These are phyloP conservation scores for Drosera capensis DNA, from an alignment of 148 eudicot genomes.

Conservation along the genomic window DNA sequence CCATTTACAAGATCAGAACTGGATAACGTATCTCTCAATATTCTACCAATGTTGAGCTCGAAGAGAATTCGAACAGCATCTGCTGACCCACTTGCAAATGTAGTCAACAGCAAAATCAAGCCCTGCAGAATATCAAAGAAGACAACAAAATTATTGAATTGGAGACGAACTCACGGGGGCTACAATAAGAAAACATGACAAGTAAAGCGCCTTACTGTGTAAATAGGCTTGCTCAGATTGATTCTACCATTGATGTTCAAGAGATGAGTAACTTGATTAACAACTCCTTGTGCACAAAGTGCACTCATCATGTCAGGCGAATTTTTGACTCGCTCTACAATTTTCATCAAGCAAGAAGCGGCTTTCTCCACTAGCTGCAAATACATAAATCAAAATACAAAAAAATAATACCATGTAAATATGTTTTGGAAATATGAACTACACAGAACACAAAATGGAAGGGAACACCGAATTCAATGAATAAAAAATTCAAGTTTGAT, in stretches of 20 bases:
- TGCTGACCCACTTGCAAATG: constrained; percentile 68
- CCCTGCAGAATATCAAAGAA: constrained; percentile 25
- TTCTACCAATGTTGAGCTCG: constrained; percentile 59
- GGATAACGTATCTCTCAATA: constrained; percentile 48
- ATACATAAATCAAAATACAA: constrained; percentile 3
- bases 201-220: constrained; percentile 33
- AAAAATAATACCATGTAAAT: neutral
- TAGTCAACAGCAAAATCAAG: constrained; percentile 61
- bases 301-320: constrained; percentile 53
- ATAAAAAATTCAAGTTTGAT: neutral
- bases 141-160: too few species aligned
- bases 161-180: neutral
- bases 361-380: constrained; percentile 85
- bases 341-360: constrained; percentile 62
- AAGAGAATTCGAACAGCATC: constrained; percentile 60
- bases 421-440: neutral
- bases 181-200: neutral
- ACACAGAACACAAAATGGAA: too few species aligned
- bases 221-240: constrained; percentile 43
- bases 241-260: constrained; percentile 48
- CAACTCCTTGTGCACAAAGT: constrained; percentile 55
- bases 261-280: constrained; percentile 52
- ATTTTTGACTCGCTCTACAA: constrained; percentile 42
- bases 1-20: constrained; percentile 45
- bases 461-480: neutral